Percentiles rank a stretch among this genome's conserved stretches.
phyloP scores from a whole-genome alignment of 352 stramenopile genomes.

The Phytophthora meadii region DNA sequence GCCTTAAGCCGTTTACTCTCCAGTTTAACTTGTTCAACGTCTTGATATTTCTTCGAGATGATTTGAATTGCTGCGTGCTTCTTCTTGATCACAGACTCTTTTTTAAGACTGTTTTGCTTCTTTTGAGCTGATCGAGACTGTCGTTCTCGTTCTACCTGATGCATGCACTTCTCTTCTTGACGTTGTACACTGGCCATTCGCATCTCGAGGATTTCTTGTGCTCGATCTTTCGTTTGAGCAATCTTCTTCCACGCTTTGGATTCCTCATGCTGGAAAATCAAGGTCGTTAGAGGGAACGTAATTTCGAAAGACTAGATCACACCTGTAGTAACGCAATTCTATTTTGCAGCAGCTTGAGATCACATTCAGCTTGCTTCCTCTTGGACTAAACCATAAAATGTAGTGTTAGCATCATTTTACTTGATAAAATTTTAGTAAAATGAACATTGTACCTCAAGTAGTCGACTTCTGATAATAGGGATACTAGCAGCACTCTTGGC shows the following conservation, averaged over 20 bases:
- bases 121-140: conserved; percentile 59
- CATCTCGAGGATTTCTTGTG: conserved; percentile 73
- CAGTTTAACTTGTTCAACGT: conserved; percentile 78
- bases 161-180: conserved; percentile 51
- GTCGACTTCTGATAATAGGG: conserved; percentile 56
- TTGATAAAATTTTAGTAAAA: not conserved
- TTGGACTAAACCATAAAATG: conserved; percentile 46
- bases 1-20: conserved; percentile 71
- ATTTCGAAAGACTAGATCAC: not conserved
- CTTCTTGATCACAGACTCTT: conserved; percentile 81
- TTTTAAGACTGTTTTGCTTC: conserved; percentile 67
- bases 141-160: conserved; percentile 49
- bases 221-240: conserved; percentile 74
- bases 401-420: too few species aligned
- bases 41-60: conserved; percentile 80
- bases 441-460: conserved; percentile 47
- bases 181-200: conserved; percentile 60
- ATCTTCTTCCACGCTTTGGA: conserved; percentile 85
- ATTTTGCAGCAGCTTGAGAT: conserved; percentile 79
- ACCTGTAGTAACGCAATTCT: conserved; percentile 73
- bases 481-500: conserved; percentile 53
- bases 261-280: conserved; percentile 62
- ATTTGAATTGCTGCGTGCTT: conserved; percentile 74
- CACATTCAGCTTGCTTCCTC: conserved; percentile 76
- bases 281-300: not conserved